Percentiles rank a stretch among this genome's conserved stretches.
Evolutionary conservation across 2,329 filamentous ascomycete species (phyloP).

Genomic region (Paraconiothyrium sp.): DNA sequence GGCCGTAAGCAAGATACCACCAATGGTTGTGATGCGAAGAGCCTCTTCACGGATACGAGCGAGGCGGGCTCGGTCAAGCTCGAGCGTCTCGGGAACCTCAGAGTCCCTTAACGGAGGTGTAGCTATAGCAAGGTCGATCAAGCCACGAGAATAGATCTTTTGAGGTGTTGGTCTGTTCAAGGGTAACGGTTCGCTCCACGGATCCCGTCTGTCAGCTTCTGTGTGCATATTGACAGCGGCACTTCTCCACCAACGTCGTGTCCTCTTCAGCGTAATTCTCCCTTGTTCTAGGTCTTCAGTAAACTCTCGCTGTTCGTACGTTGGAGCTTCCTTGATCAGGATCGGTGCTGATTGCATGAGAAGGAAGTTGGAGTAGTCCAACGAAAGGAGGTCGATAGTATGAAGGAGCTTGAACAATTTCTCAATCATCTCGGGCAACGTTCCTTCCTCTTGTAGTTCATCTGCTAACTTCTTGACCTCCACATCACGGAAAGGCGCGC

Average conservation of each 20-base stretch:
- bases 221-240: constrained; percentile 71
- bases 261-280: constrained; percentile 64
- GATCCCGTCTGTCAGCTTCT: constrained; percentile 74
- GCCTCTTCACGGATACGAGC: constrained; percentile 65
- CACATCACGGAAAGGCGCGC: constrained; percentile 80
- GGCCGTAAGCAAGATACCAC: constrained; percentile 78
- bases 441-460: constrained; percentile 60
- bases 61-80: constrained; percentile 73
- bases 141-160: constrained; percentile 78
- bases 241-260: constrained; percentile 72
- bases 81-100: constrained; percentile 76
- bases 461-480: constrained; percentile 75
- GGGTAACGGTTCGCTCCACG: constrained; percentile 65
- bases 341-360: constrained; percentile 75
- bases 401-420: constrained; percentile 78
- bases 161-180: constrained; percentile 71
- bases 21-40: constrained; percentile 74
- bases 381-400: constrained; percentile 79
- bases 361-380: constrained; percentile 85
- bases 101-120: constrained; percentile 64
- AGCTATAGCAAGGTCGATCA: constrained; percentile 78
- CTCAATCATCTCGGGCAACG: constrained; percentile 73
- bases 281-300: constrained; percentile 69
- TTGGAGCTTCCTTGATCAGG: constrained; percentile 74
- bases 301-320: constrained; percentile 80